Conservation (phyloP, 352 stramenopile genomes). For the Pythium pyrilobum region DNA sequence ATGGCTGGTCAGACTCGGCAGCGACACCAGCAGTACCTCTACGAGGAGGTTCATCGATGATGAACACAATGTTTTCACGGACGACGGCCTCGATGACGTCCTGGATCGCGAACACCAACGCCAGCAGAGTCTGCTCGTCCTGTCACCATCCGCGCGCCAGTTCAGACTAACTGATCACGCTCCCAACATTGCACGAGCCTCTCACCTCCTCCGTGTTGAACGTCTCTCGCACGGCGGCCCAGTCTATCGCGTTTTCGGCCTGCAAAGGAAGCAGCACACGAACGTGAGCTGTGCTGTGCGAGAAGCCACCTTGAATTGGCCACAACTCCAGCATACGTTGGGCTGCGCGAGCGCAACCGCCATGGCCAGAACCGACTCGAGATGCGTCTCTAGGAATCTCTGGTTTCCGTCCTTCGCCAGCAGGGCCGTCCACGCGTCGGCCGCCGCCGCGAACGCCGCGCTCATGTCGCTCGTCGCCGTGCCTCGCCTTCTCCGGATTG, state of each 20-base stretch:
- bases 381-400: conserved; percentile 23
- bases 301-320: no score
- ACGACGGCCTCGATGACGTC: conserved; percentile 38
- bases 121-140: conserved; percentile 38
- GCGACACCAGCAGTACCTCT: not conserved
- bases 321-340: not conserved
- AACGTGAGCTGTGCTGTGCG: no score
- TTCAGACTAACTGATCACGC: no score
- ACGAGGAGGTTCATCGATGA: conserved; percentile 24
- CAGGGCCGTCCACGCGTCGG: conserved; percentile 40
- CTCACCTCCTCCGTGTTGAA: conserved; percentile 14
- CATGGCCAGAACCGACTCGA: conserved; percentile 25
- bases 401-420: conserved; percentile 20
- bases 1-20: not conserved
- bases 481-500: not conserved
- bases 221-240: conserved; percentile 8
- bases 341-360: conserved; percentile 27
- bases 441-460: conserved; percentile 24
- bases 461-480: conserved; percentile 1
- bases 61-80: conserved; percentile 46
- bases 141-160: conserved; percentile 7
- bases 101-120: conserved; percentile 30
- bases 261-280: not conserved
- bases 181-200: no score
- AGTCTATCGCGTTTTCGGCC: conserved; percentile 11